Evolutionary conservation across 106 monocot genomes (phyloP).

Genomic region (Cymbidium sinense): DNA sequence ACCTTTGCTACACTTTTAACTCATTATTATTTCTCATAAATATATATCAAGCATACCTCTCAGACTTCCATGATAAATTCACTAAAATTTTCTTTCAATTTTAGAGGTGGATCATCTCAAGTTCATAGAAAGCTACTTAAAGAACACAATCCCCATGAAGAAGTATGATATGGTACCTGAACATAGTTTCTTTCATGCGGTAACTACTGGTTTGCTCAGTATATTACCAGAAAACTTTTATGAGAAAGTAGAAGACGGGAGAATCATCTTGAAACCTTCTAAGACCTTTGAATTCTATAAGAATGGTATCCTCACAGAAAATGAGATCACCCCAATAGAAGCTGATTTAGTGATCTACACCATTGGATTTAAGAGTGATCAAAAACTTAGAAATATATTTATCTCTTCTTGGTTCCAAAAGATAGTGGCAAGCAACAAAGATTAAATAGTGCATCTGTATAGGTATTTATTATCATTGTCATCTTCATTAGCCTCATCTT

Average conservation of each 20-base stretch:
- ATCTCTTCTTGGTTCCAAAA: conserved; percentile 23
- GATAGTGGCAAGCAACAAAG: conserved; percentile 20
- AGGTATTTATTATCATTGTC: conserved; percentile 26
- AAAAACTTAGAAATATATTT: conserved; percentile 62
- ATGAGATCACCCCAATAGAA: conserved; percentile 9
- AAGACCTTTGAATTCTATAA: conserved; percentile 44
- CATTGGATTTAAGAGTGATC: conserved; percentile 61
- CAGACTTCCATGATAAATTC: no score
- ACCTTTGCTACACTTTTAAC: not conserved
- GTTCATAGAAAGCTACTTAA: conserved; percentile 50
- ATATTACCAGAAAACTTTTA: conserved; percentile 56
- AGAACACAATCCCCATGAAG: conserved; percentile 39
- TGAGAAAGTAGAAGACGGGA: conserved; percentile 61
- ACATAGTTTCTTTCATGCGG: conserved; percentile 37
- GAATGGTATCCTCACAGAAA: conserved; percentile 38
- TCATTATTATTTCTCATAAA: not conserved
- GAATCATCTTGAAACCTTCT: conserved; percentile 41
- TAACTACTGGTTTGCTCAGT: conserved; percentile 21
- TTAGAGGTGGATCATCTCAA: conserved; percentile 56
- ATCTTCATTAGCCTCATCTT: no score
- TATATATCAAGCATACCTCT: no score
- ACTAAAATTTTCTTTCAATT: no score
- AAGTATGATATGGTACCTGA: conserved; percentile 69
- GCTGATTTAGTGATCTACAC: conserved; percentile 64
- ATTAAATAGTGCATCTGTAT: conserved; percentile 45